These are phyloP conservation scores for Aspergillus transmontanensis DNA, from an alignment of 2,329 filamentous ascomycete species.

Conservation along the genomic window DNA sequence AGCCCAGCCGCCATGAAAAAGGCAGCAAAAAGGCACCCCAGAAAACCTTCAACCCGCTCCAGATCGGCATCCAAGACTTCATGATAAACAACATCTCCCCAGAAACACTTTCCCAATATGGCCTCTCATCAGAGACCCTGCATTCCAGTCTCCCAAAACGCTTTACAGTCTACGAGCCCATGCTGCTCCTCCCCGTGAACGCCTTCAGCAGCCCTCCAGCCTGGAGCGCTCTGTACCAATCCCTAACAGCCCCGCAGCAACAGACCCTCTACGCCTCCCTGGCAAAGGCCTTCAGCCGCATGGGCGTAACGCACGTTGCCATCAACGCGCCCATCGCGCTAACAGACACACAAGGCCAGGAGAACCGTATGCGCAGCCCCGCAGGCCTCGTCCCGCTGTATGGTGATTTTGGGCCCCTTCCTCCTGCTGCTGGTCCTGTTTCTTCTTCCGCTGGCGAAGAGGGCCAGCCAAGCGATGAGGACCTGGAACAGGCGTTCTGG, in stretches of 20 bases:
- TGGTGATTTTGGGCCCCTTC: constrained; percentile 70
- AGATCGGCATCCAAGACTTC: constrained; percentile 34
- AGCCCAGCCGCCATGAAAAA: not conserved
- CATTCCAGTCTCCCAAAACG: constrained; percentile 39
- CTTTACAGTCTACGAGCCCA: constrained; percentile 60
- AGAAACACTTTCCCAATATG: constrained; percentile 17
- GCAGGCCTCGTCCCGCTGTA: constrained; percentile 68
- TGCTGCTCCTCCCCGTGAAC: constrained; percentile 59
- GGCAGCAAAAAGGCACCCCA: constrained; percentile 9
- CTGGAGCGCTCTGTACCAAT: constrained; percentile 33
- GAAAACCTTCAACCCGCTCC: constrained; percentile 32
- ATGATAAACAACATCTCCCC: constrained; percentile 26
- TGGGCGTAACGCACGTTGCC: constrained; percentile 57
- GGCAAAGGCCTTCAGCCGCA: constrained; percentile 38
- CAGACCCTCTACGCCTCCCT: constrained; percentile 47
- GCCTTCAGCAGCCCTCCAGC: constrained; percentile 40
- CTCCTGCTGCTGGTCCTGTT: not conserved
- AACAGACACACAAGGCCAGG: constrained; percentile 35
- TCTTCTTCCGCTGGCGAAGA: constrained; percentile 1
- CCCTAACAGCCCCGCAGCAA: constrained; percentile 31
- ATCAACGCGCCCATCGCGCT: constrained; percentile 59
- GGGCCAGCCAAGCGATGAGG: constrained; percentile 42
- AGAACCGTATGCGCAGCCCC: constrained; percentile 76
- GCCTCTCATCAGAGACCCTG: constrained; percentile 19
- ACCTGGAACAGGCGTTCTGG: constrained; percentile 76